Conservation (phyloP, 768 basidiomycete genomes). For the Fibroporia radiculosa region DNA sequence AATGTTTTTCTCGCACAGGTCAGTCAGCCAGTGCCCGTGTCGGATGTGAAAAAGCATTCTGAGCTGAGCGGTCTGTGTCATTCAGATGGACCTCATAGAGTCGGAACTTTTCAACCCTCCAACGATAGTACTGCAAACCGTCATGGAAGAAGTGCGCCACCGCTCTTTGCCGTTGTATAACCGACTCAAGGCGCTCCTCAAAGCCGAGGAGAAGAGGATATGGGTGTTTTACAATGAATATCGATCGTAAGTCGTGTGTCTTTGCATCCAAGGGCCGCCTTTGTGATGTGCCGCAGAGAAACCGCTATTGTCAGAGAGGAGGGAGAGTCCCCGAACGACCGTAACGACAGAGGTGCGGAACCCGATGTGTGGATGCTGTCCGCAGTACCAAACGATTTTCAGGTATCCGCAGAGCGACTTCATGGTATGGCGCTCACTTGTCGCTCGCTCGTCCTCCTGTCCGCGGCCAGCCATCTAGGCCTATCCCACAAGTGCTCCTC, state of each 20-base stretch:
- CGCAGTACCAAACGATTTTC: constrained; percentile 1
- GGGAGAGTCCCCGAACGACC: constrained; percentile 83
- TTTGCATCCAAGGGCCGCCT: neutral
- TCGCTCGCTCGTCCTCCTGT: constrained; percentile 40
- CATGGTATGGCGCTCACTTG: constrained; percentile 83
- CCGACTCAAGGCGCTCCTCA: constrained; percentile 77
- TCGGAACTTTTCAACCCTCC: constrained; percentile 68
- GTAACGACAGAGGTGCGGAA: constrained; percentile 80
- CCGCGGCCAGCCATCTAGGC: constrained; percentile 38
- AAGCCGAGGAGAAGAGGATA: constrained; percentile 77
- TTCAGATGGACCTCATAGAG: constrained; percentile 90
- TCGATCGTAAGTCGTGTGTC: constrained; percentile 48
- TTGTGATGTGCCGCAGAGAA: constrained; percentile 38
- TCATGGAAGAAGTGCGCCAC: constrained; percentile 94
- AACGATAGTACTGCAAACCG: constrained; percentile 89
- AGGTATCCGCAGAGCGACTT: constrained; percentile 85
- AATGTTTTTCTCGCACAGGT: constrained; percentile 93
- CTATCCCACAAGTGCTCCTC: constrained; percentile 60
- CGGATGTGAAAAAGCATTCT: neutral
- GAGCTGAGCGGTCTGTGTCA: neutral
- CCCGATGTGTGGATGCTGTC: neutral
- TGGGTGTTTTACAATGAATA: constrained; percentile 89
- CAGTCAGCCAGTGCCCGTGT: constrained; percentile 11
- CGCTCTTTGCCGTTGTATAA: constrained; percentile 89
- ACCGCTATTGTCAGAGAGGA: constrained; percentile 74